phyloP scores from a whole-genome alignment of 345 rosid species.

The Lepidium didymum region DNA sequence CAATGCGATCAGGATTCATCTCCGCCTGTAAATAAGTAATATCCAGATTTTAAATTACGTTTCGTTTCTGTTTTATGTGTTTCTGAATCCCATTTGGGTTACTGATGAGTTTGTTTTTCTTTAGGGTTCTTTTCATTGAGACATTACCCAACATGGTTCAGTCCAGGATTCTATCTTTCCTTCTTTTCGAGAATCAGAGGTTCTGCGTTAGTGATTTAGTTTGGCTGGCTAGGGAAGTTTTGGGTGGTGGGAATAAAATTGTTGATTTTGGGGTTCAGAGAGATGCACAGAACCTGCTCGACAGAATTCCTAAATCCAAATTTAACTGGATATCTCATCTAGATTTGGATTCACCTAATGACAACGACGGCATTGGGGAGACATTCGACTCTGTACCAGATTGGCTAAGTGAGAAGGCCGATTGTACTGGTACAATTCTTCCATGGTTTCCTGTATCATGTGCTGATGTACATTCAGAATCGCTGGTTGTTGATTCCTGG shows the following conservation, averaged over 20 bases:
- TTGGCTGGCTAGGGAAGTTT: constrained; percentile 41
- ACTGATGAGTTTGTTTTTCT: background rate
- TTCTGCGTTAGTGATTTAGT: constrained; percentile 45
- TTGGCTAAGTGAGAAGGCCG: constrained; percentile 41
- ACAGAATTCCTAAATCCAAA: constrained; percentile 38
- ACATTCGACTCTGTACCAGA: constrained; percentile 49
- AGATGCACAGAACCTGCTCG: constrained; percentile 66
- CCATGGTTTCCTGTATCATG: constrained; percentile 61
- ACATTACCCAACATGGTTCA: constrained; percentile 63
- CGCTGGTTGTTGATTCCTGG: constrained; percentile 24
- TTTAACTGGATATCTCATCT: constrained; percentile 36
- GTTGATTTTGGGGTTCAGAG: constrained; percentile 59
- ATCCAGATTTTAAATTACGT: background rate
- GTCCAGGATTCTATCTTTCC: constrained; percentile 54
- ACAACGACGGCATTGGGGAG: background rate
- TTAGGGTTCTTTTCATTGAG: constrained; percentile 60
- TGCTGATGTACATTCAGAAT: constrained; percentile 29
- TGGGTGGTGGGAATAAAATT: constrained; percentile 26
- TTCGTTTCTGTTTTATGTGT: background rate
- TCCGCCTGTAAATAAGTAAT: constrained; percentile 38
- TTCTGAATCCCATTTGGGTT: background rate
- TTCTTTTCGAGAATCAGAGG: constrained; percentile 41
- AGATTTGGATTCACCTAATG: constrained; percentile 37
- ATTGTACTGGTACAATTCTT: constrained; percentile 26
- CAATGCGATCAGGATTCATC: constrained; percentile 30